Evolutionary conservation across 495 filamentous ascomycete species (phyloP), one percentile per base, ranked within the genome.

Genomic region (Usnea hakonensis): DNA sequence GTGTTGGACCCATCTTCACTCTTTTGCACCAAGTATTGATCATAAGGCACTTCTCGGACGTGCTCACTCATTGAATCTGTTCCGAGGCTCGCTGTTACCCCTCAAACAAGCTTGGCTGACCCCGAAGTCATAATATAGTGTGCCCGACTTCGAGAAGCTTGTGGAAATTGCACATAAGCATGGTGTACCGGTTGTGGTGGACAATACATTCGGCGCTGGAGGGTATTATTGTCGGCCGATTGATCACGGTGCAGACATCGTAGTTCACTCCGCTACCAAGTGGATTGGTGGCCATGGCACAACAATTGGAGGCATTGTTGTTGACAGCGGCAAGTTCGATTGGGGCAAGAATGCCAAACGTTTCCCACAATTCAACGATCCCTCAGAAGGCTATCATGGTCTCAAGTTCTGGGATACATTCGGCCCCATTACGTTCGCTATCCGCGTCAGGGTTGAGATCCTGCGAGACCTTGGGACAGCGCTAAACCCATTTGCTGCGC

Each of bases 251-350:
- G 90, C 88, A 57, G 94, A 98, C 68, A 96, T 98, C 61, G 83
- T 98, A 52, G 90, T 97, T 13, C 91, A 97, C 78, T 91, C 87
- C 37, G 93, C 94, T 14, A 98, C 94, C 23, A 98, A 98, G 75
- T 98, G 94, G 94, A 97, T 98, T 57, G 94, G 94, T 43, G 94
- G 94, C 38, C 94, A 98, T 73, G 94, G 94, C 48, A 97, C 95
- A 35, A 97, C 95, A 9, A 90, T 98, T 66, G 94, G 82, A 33
- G 94, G 95, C 46, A 82, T 97, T 23, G 81, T 98, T 17, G 77
- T 98, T 54, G 94, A 98, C 77, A 86, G 87, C 59, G 94, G 94
- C 59, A 95, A 92, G 69, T 98, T 98, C 73, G 88, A 97, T 79
- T 98, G 94, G 94, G 91, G 91, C 60, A 88, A 88, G 77, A 74